Percentiles rank a stretch among this genome's conserved stretches.
Conservation (phyloP, 2,329 filamentous ascomycete genomes). For the Xylariales sp. region DNA sequence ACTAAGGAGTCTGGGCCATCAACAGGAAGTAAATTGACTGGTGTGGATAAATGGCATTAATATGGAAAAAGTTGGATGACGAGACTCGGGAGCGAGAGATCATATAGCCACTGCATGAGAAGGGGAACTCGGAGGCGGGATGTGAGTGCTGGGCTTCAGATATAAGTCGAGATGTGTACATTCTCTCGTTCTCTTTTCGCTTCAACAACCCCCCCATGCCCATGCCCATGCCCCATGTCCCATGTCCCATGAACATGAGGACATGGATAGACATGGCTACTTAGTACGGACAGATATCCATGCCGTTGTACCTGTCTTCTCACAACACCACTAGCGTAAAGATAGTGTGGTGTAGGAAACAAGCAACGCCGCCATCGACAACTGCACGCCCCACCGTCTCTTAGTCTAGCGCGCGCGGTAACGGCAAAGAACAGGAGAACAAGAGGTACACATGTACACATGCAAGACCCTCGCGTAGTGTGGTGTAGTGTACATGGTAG, state of each 20-base stretch:
- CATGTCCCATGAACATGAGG: slow-evolving; percentile 27
- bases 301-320: slow-evolving; percentile 34
- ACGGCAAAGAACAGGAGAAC: slow-evolving; percentile 30
- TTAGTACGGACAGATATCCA: slow-evolving; percentile 24
- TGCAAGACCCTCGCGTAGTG: slow-evolving; percentile 41
- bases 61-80: slow-evolving; percentile 54
- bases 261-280: slow-evolving; percentile 13
- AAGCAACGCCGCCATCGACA: slow-evolving; percentile 37
- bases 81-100: slow-evolving; percentile 47
- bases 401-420: slow-evolving; percentile 35
- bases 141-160: slow-evolving; percentile 45
- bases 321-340: slow-evolving; percentile 36
- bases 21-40: slow-evolving; percentile 53
- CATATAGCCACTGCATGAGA: slow-evolving; percentile 51
- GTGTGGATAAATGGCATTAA: slow-evolving; percentile 58
- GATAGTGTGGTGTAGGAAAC: slow-evolving; percentile 27
- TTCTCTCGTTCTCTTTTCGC: slow-evolving; percentile 37
- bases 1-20: slow-evolving; percentile 47
- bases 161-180: slow-evolving; percentile 50
- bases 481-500: slow-evolving; percentile 1
- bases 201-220: slow-evolving; percentile 36
- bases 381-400: slow-evolving; percentile 36
- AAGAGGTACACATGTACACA: slow-evolving; percentile 36
- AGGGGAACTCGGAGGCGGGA: slow-evolving; percentile 50
- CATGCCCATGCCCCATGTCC: slow-evolving; percentile 24